Evolutionary conservation across 768 basidiomycete species (phyloP).

Genomic region (Auriscalpium orientale): DNA sequence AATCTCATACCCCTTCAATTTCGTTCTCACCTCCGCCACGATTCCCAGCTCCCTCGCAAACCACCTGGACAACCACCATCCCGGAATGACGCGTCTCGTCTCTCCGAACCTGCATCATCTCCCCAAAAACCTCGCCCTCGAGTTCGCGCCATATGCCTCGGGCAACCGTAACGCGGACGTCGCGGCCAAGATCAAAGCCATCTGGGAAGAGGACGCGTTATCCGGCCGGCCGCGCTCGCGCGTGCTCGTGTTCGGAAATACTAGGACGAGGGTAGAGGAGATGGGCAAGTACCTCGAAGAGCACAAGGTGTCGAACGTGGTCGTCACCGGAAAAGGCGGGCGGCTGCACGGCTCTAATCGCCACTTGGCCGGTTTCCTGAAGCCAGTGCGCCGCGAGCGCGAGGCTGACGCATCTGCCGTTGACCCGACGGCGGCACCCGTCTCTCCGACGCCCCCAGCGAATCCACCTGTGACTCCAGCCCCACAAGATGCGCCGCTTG

Average conservation of each 20-base stretch:
- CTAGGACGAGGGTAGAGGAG: slow-evolving; percentile 10
- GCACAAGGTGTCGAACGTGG: slow-evolving; percentile 1
- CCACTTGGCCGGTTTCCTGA: slow-evolving; percentile 14
- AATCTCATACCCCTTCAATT: slow-evolving; percentile 65
- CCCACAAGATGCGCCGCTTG: slow-evolving; percentile 39
- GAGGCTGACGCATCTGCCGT: slow-evolving; percentile 26
- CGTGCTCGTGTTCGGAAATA: slow-evolving; percentile 78
- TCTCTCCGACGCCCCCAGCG: background rate
- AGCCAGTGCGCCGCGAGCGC: background rate
- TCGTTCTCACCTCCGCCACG: slow-evolving; percentile 80
- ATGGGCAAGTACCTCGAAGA: slow-evolving; percentile 11
- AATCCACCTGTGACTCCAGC: slow-evolving; percentile 2
- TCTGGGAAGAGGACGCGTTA: slow-evolving; percentile 65
- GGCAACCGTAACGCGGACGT: slow-evolving; percentile 80
- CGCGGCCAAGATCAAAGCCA: slow-evolving; percentile 58
- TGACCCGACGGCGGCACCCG: background rate
- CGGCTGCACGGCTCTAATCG: slow-evolving; percentile 10
- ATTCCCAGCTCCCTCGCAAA: slow-evolving; percentile 69
- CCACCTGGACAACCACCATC: slow-evolving; percentile 59
- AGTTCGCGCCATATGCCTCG: slow-evolving; percentile 69
- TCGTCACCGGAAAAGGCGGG: slow-evolving; percentile 7
- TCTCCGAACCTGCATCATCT: slow-evolving; percentile 78
- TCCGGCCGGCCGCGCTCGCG: slow-evolving; percentile 40
- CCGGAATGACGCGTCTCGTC: slow-evolving; percentile 59
- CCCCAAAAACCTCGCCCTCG: slow-evolving; percentile 59